Conservation (phyloP, 495 filamentous ascomycete species). For the Aspergillus homomorphus region DNA sequence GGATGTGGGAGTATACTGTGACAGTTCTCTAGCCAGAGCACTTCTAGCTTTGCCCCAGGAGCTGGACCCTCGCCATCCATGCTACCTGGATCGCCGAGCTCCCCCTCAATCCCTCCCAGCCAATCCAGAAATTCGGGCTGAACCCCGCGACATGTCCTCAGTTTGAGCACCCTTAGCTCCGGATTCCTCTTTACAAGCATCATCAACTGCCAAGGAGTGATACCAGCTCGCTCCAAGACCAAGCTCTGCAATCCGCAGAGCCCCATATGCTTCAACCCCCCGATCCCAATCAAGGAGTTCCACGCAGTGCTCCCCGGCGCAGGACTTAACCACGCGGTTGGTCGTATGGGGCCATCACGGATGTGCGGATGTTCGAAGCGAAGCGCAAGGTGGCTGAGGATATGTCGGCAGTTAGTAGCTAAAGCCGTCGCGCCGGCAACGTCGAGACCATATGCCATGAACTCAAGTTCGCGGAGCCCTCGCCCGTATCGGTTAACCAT, state of each 20-base stretch:
- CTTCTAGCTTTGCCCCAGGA: conserved; percentile 25
- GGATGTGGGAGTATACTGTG: conserved; percentile 13
- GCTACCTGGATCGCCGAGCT: conserved; percentile 15
- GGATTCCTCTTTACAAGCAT: conserved; percentile 33
- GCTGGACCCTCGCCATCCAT: conserved; percentile 9
- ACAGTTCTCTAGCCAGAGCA: conserved; percentile 33
- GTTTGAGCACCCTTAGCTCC: conserved; percentile 23
- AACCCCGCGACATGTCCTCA: conserved; percentile 32
- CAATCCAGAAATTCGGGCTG: conserved; percentile 34
- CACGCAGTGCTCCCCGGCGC: conserved; percentile 31
- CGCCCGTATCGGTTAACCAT: conserved; percentile 24
- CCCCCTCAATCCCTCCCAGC: conserved; percentile 26
- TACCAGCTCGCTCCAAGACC: conserved; percentile 31
- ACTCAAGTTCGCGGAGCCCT: conserved; percentile 27
- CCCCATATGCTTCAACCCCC: conserved; percentile 16
- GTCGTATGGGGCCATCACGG: conserved; percentile 25
- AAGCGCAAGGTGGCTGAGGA: conserved; percentile 30
- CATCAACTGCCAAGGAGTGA: conserved; percentile 36
- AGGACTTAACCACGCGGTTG: conserved; percentile 25
- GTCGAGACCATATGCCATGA: conserved; percentile 33
- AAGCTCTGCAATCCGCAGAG: conserved; percentile 25
- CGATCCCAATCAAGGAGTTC: conserved; percentile 32
- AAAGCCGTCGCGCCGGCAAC: conserved; percentile 23
- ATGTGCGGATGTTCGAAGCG: conserved; percentile 40
- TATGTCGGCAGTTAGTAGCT: conserved; percentile 20